Base-by-base conservation (phyloP, 31 red algal species). In the Odonthalia washingtoniensis region DNA sequence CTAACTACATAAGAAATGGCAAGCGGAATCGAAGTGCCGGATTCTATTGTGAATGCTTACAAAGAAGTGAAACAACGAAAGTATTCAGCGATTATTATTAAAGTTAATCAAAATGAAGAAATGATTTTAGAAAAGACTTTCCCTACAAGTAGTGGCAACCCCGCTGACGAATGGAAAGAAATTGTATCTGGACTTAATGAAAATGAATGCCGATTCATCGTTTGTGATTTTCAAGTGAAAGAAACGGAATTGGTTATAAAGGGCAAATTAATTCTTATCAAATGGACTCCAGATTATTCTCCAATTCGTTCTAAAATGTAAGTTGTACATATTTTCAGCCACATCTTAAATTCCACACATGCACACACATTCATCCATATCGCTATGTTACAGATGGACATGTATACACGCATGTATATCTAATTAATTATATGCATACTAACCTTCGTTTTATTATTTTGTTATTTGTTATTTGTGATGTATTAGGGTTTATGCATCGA, bases 151-250 rank as follows among this genome's bases (percentile, higher is more conserved):
- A 46, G 27, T 18, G 83, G 39, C 26, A 74, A 82, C 1, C 86
- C 81, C 0, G 83, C 91, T 41, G 40, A 49, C 0, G 89, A 80
- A 32, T 95, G 94, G 94, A 90, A 95, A 80, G 80, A 70, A 3
- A 70, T 95, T 34, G 66, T 92, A 76, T 65, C 86, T 53, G 62
- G 57, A 0, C 39, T 95, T 0, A 83, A 87, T 0, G 45, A 86
- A 28, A 40, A 83, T 21, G 88, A 88, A 9, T 91, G 74, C 45
- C 94, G 94, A 75, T 95, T 77, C 53, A 42, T 92, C 53, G 57
- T 95, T 61, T 64, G 67, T 66, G 94, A 95, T 70, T 95, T 95
- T 41, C 27, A 67, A 2, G 86, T 78, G 80, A 91, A 91, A 81
- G 90, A 85, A 28, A 86, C 83, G 0, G 74, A 84, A 18, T 85